These are phyloP conservation scores for Plasmodium vivax DNA, from an alignment of 169 alveolate species.

Conservation along the genomic window DNA sequence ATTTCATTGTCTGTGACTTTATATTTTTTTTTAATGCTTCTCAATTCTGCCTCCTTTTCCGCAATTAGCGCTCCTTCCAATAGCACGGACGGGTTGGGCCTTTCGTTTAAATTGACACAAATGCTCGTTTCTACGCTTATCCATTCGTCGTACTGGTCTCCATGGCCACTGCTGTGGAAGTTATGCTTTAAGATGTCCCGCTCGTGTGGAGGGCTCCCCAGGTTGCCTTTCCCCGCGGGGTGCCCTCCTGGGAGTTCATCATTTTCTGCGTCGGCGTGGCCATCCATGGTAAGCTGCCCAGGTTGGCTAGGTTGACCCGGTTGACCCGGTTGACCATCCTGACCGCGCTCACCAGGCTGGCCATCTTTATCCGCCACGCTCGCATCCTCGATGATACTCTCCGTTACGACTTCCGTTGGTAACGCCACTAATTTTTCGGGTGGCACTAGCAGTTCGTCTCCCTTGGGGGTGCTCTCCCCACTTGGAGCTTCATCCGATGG, in stretches of 20 bases:
- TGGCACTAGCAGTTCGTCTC: background rate
- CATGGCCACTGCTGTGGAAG: background rate
- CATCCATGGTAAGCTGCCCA: background rate
- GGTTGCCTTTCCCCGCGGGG: background rate
- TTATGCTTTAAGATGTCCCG: slow-evolving; percentile 30
- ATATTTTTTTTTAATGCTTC: slow-evolving; percentile 38
- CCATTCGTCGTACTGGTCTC: background rate
- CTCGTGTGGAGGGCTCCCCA: background rate
- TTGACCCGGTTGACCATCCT: background rate
- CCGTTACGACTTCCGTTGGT: background rate
- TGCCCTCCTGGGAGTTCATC: background rate
- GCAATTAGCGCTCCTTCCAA: slow-evolving; percentile 65
- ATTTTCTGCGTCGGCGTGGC: background rate
- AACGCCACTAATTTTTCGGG: background rate
- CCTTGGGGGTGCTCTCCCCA: background rate
- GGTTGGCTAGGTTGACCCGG: background rate
- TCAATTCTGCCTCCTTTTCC: slow-evolving; percentile 59
- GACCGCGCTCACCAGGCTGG: background rate
- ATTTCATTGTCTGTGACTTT: slow-evolving; percentile 50
- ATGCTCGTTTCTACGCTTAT: slow-evolving; percentile 33
- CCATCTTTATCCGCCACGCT: background rate
- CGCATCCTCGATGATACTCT: background rate
- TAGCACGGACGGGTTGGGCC: slow-evolving; percentile 46
- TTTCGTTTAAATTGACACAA: slow-evolving; percentile 48
- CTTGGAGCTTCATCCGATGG: background rate